Conservation (phyloP, 2,329 filamentous ascomycete species). For the Lasiodiplodia citricola region DNA sequence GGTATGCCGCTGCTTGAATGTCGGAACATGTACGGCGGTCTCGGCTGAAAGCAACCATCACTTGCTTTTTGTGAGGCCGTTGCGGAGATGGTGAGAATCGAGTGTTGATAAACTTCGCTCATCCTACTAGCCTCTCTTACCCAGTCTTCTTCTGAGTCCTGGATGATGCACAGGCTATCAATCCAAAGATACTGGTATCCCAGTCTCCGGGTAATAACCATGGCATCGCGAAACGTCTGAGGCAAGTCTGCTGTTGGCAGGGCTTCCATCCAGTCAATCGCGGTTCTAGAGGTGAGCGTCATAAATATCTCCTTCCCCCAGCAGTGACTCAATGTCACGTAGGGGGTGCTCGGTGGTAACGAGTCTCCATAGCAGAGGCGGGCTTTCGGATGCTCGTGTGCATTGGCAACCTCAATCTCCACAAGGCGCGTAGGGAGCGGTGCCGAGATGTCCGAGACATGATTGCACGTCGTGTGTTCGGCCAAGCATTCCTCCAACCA, state of each 20-base stretch:
- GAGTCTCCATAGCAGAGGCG: not conserved
- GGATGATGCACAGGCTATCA: conserved; percentile 30
- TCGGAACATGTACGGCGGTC: not conserved
- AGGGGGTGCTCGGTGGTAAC: not conserved
- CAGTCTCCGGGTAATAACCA: conserved; percentile 14
- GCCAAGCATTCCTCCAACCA: conserved; percentile 3
- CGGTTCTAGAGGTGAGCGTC: not conserved
- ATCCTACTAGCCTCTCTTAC: conserved; percentile 8
- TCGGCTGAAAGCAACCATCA: not conserved
- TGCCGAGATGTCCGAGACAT: not conserved
- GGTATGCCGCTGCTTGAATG: not conserved
- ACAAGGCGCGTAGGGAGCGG: not conserved
- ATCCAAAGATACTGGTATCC: conserved; percentile 28
- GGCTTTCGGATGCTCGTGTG: not conserved
- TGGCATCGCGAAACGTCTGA: conserved; percentile 27
- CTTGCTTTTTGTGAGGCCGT: not conserved
- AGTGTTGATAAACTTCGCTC: conserved; percentile 13
- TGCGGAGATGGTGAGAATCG: conserved; percentile 2
- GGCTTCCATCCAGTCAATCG: not conserved
- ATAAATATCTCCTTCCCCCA: conserved; percentile 5
- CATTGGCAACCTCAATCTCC: not conserved
- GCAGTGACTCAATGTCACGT: conserved; percentile 7
- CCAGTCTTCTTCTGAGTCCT: conserved; percentile 27
- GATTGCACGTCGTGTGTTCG: not conserved
- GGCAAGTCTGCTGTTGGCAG: not conserved